Base-by-base conservation (phyloP, 176 grass and related monocot species). In the Oryza officinalis region DNA sequence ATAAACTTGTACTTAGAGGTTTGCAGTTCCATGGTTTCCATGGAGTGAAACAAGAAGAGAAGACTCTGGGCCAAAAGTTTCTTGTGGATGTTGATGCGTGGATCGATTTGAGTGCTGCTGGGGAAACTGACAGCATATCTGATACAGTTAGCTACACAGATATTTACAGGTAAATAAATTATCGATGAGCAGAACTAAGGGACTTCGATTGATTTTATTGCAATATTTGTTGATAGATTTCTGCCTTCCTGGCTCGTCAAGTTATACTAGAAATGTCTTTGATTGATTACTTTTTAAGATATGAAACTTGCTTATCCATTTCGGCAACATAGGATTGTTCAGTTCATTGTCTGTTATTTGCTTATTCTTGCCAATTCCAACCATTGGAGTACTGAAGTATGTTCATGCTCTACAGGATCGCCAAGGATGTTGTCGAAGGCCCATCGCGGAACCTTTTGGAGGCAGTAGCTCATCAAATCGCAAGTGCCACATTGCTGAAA, bases 11-110 rank as follows among this genome's bases (percentile, higher is more conserved):
- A 35, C 78, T 92, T 44, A 74, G 87, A 81, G 94, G 94, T 5
- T 86, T 92, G 63, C 81, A 84, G 76, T 97, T 97, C 72, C 91
- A 97, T 71, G 94, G 94, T 74, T 93, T 92, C 76, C 94, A 97
- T 86, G 89, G 91, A 7, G 94, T 97, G 30, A 92, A 90, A 26
- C 72, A 60, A 59, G 94, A 97, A 78, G 91, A 94, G 33, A 94
- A 97, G 71, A 94, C 79, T 1, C 80, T 92, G 3, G 91, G 94
- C 60, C 91, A 94, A 70, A 97, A 97, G 52, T 97, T 94, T 71
- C 76, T 90, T 25, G 71, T 94, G 4, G 89, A 94, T 49, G 50
- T 97, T 0, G 91, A 94, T 82, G 87, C 87, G 11, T 97, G 91
- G 91, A 75, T 94, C 59, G 94, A 94, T 50, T 80, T 93, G 66